These are phyloP conservation scores for Neospermospora avenae DNA, from an alignment of 2,329 filamentous ascomycete genomes.

Conservation along the genomic window DNA sequence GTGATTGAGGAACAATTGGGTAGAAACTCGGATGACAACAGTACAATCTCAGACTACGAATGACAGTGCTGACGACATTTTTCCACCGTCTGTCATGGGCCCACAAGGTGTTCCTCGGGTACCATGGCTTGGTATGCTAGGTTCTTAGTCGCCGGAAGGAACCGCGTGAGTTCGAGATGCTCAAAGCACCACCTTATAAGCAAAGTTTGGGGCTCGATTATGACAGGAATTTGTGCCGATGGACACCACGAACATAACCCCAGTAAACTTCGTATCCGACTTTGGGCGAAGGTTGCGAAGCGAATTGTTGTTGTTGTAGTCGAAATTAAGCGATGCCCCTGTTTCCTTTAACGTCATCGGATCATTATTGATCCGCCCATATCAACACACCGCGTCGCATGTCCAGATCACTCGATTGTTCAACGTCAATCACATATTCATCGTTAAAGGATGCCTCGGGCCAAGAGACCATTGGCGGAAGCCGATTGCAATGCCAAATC, in stretches of 20 bases:
- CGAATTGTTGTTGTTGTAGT: neutral
- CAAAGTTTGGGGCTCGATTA: neutral
- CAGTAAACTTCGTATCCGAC: no score
- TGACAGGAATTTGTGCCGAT: no score
- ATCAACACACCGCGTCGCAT: neutral
- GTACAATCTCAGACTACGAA: no score
- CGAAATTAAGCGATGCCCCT: neutral
- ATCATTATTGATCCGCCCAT: neutral
- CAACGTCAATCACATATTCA: neutral
- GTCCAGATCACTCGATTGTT: neutral
- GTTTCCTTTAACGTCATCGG: neutral
- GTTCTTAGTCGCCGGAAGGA: neutral
- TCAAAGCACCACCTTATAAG: neutral
- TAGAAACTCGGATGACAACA: neutral
- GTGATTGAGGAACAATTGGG: neutral
- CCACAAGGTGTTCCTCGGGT: neutral
- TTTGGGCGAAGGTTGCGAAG: no score
- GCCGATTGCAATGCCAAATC: conserved; percentile 14
- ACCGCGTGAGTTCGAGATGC: neutral
- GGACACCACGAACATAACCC: no score
- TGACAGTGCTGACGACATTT: neutral
- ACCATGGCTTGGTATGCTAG: neutral
- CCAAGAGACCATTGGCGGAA: conserved; percentile 17
- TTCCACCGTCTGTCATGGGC: neutral
- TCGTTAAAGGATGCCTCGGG: conserved; percentile 15